phyloP scores from a whole-genome alignment of 192 early-diverging fungal genomes.

The Coemansia brasiliensis region DNA sequence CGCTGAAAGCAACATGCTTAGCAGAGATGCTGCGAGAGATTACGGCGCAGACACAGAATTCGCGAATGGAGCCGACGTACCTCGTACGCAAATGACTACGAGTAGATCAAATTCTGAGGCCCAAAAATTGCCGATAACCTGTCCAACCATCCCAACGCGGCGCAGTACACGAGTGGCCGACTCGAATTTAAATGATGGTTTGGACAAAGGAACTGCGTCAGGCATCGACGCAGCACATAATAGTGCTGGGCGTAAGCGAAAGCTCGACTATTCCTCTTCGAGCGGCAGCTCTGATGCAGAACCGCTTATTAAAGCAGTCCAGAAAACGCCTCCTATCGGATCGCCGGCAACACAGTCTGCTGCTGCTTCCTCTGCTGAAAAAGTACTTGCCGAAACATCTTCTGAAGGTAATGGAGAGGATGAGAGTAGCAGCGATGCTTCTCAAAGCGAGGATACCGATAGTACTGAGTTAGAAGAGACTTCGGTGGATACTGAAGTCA shows the following conservation, averaged over 20 bases:
- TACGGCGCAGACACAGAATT: background rate
- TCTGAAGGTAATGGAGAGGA: no score
- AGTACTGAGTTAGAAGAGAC: background rate
- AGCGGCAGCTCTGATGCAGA: no score
- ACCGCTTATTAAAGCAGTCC: no score
- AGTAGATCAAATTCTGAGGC: background rate
- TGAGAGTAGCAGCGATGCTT: background rate
- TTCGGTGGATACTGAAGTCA: background rate
- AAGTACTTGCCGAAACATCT: background rate
- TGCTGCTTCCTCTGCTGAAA: no score
- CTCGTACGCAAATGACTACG: no score
- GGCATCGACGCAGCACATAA: no score
- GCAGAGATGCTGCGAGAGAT: no score
- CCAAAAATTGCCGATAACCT: background rate
- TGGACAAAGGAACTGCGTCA: no score
- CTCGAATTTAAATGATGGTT: background rate
- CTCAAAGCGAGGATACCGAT: background rate
- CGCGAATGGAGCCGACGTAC: no score
- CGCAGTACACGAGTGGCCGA: slow-evolving; percentile 1
- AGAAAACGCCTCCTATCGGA: no score
- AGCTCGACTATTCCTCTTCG: background rate
- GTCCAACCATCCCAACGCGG: background rate
- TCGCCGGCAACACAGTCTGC: no score
- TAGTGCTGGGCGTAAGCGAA: background rate
- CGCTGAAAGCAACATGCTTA: no score